Percentiles rank a stretch among this genome's conserved stretches.
Conservation (phyloP, 257 asterid species). For the Schizonepeta tenuifolia region DNA sequence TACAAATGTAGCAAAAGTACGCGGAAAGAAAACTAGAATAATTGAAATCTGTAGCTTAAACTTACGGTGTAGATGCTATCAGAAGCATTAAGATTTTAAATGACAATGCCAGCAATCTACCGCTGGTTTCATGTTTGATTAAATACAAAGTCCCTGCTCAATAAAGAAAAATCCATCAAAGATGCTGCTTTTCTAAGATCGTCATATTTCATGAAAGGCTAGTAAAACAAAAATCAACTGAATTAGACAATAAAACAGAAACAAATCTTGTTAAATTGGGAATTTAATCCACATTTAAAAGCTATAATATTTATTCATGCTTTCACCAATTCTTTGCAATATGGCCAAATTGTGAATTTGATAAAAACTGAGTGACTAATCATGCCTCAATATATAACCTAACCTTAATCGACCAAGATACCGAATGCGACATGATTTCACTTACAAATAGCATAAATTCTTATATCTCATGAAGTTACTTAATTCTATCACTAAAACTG, state of each 20-base stretch:
- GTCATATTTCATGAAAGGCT: conserved; percentile 26
- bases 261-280: neutral
- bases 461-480: neutral
- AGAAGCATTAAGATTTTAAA: conserved; percentile 77
- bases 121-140: conserved; percentile 69
- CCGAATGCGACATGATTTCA: neutral
- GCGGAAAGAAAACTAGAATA: conserved; percentile 4
- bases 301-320: neutral
- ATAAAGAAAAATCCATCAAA: conserved; percentile 11
- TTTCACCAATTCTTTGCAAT: neutral
- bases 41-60: conserved; percentile 28
- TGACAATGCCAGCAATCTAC: conserved; percentile 70
- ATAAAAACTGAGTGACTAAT: neutral
- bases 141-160: conserved; percentile 70
- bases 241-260: neutral
- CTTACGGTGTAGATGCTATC: conserved; percentile 97
- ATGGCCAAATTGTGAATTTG: neutral
- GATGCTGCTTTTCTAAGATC: conserved; percentile 23
- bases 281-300: neutral
- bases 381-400: neutral
- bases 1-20: conserved; percentile 24
- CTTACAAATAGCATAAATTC: neutral
- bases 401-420: neutral
- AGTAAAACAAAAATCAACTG: neutral
- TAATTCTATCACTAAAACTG: conserved; percentile 1